Percentiles rank a stretch among this genome's conserved stretches.
phyloP scores from a whole-genome alignment of 2,329 filamentous ascomycete species.

The Colletotrichum musicola region DNA sequence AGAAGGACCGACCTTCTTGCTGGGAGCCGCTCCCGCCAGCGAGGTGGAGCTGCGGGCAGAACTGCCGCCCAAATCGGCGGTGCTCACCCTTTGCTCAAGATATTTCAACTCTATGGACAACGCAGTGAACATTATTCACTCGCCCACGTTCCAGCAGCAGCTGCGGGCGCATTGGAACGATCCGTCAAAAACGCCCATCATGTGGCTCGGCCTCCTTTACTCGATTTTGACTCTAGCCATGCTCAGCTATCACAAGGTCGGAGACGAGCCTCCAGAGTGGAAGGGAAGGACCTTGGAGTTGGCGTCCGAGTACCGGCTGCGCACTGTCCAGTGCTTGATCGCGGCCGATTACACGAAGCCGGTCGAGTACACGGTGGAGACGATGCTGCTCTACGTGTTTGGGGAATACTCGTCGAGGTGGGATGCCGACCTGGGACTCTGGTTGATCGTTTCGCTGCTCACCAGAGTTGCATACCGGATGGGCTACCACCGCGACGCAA shows the following conservation, averaged over 20 bases:
- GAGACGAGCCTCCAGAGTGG: constrained; percentile 84
- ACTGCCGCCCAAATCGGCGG: constrained; percentile 83
- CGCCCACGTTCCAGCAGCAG: constrained; percentile 85
- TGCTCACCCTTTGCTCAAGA: constrained; percentile 86
- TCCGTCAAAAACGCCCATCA: constrained; percentile 77
- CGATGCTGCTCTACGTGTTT: constrained; percentile 80
- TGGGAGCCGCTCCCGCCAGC: constrained; percentile 78
- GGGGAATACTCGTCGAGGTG: constrained; percentile 80
- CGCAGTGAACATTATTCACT: constrained; percentile 81
- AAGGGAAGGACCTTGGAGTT: constrained; percentile 73
- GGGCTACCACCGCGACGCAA: constrained; percentile 84
- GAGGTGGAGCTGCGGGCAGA: constrained; percentile 83
- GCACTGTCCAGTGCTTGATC: constrained; percentile 83
- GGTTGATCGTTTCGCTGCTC: constrained; percentile 66
- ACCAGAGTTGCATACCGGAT: constrained; percentile 74
- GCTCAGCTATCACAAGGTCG: constrained; percentile 83
- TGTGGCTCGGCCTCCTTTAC: constrained; percentile 84
- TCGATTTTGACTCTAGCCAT: constrained; percentile 82
- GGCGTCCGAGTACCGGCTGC: constrained; percentile 74
- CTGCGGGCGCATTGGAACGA: constrained; percentile 76
- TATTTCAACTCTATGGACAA: constrained; percentile 89
- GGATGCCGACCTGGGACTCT: constrained; percentile 79
- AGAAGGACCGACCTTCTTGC: constrained; percentile 81
- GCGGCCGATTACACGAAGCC: constrained; percentile 83
- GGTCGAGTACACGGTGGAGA: constrained; percentile 81